phyloP scores from a whole-genome alignment of 257 asterid species.

The Anisodus tanguticus region DNA sequence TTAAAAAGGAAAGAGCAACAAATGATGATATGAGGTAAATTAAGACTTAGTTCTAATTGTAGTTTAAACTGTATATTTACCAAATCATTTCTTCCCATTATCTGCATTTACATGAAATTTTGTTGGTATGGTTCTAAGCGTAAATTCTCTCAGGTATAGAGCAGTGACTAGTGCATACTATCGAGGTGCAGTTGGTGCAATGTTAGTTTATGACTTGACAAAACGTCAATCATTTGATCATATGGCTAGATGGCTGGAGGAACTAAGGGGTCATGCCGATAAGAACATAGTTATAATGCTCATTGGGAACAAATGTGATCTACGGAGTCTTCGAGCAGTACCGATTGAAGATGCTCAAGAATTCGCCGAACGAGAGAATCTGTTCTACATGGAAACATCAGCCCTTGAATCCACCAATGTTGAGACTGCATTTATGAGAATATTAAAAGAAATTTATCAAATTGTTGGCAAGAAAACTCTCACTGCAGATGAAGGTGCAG shows the following conservation, averaged over 20 bases:
- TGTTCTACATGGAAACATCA: slow-evolving; percentile 89
- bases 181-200: slow-evolving; percentile 95
- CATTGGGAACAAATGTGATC: slow-evolving; percentile 74
- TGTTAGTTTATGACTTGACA: slow-evolving; percentile 80
- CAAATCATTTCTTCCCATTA: not conserved
- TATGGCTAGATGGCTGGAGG: slow-evolving; percentile 93
- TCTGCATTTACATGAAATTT: not conserved
- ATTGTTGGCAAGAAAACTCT: slow-evolving; percentile 72
- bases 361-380: slow-evolving; percentile 83
- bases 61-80: not conserved
- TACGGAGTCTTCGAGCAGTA: slow-evolving; percentile 78
- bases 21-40: not conserved
- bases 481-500: slow-evolving; percentile 45
- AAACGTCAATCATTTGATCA: slow-evolving; percentile 89
- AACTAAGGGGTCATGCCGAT: slow-evolving; percentile 80
- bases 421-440: slow-evolving; percentile 67
- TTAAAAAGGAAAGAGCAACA: not conserved
- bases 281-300: slow-evolving; percentile 90
- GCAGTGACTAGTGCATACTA: slow-evolving; percentile 92
- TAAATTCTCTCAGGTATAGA: slow-evolving; percentile 58
- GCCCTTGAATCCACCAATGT: slow-evolving; percentile 84
- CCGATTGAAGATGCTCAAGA: slow-evolving; percentile 87
- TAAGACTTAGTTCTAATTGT: not conserved
- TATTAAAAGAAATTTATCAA: slow-evolving; percentile 62
- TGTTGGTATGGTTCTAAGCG: not conserved